A percentile compares a stretch with the other conserved stretches of the same genome.
Conservation (phyloP, 1,284 basidiomycete species). For the Melampsora larici-populina region DNA sequence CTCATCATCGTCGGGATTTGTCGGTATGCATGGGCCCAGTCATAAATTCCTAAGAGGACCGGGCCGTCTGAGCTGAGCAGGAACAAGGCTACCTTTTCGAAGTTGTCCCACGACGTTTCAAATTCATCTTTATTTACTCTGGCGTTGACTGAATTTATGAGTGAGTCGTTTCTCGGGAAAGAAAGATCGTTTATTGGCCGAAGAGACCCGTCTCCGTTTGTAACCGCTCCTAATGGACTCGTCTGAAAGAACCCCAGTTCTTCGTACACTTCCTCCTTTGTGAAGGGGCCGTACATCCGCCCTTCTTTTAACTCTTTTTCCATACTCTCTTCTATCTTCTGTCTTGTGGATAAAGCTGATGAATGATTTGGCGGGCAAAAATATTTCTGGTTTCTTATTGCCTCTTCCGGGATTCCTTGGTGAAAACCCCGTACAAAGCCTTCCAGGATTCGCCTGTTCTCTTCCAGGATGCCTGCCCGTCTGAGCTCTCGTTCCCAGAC, state of each 20-base stretch:
- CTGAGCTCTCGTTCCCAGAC: too few species aligned
- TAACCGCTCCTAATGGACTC: too few species aligned
- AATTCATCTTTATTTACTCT: conserved; percentile 3
- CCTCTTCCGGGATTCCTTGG: too few species aligned
- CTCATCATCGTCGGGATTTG: neutral
- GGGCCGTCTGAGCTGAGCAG: neutral
- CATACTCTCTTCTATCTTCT: neutral
- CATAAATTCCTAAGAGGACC: neutral
- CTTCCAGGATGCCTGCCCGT: too few species aligned
- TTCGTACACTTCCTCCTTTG: neutral
- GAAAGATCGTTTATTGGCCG: conserved; percentile 9
- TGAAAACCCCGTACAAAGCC: too few species aligned
- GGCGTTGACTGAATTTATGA: neutral
- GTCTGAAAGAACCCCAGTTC: neutral
- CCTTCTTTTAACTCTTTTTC: neutral
- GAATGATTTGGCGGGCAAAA: neutral
- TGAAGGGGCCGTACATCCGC: conserved; percentile 6
- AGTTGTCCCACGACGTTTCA: conserved; percentile 19
- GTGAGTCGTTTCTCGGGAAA: neutral
- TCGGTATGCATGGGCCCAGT: conserved; percentile 6
- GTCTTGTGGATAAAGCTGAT: neutral
- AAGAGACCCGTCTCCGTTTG: conserved; percentile 7
- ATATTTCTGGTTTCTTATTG: neutral
- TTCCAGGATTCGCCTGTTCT: too few species aligned
- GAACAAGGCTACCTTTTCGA: neutral